Base-by-base conservation (phyloP, 768 basidiomycete species). In the Lactarius psammicola region DNA sequence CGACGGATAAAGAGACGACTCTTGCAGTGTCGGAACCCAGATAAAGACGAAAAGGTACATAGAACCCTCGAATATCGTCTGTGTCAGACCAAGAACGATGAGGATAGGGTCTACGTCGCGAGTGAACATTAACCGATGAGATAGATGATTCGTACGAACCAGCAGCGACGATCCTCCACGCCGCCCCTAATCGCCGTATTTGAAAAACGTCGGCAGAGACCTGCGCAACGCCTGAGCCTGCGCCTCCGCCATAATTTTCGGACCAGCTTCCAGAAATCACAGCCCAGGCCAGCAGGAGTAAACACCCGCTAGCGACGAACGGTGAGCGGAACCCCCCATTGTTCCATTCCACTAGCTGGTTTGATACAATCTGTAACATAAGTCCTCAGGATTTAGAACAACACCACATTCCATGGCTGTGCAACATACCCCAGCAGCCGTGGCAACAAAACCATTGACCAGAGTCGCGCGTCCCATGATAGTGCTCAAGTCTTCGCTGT, bases 11-110 rank as follows among this genome's bases (percentile, higher is more conserved):
- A 68, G 53, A n/a, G 85, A 80, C 26, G 77, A 77, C 72, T 90
- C 87, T 75, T 92, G 88, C 18, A 92, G 77, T 2, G 85, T 81
- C 1, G 90, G 89, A 0, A 92, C 90, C 90, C 90, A 92, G 67
- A 88, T 79, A 78, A 90, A 92, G 68, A 91, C 90, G 75, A 91
- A 92, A 66, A 91, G 82, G 75, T 92, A 91, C 89, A 91, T 90
- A 6, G 87, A 89, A 2, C 90, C 90, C 73, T 92, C 89, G 72
- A 92, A 92, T 75, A 87, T 89, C 1, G 90, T 92, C 75, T 92
- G 89, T 0, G 86, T 86, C 60, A 91, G 75, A 36, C 89, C 88
- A 26, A 92, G 81, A 30, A 82, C 82, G 66, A 90, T 75, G 11
- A 92, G 79, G 56, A 83, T 71, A 1, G 83, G 81, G 71, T 90